These are phyloP conservation scores for Veloboletus limbatus DNA, from an alignment of 1,284 basidiomycete genomes.

Conservation along the genomic window DNA sequence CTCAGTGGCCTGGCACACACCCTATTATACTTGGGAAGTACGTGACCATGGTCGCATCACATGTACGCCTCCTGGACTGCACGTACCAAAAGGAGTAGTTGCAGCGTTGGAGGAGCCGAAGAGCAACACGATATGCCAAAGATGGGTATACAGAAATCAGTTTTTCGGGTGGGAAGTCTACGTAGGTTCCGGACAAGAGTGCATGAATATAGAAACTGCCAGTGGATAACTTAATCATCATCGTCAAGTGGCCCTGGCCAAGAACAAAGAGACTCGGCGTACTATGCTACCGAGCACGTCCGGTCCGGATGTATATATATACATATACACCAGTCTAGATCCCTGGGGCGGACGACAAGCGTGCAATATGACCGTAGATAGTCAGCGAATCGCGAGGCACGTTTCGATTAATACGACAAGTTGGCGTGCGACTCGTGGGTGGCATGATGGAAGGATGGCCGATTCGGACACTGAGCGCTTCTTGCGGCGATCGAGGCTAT, in stretches of 20 bases:
- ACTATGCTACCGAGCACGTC: not conserved
- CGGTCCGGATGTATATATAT: not conserved
- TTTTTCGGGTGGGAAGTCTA: not conserved
- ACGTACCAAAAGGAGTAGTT: not conserved
- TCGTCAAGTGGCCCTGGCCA: not conserved
- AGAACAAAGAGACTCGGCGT: not conserved
- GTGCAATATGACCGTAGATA: constrained; percentile 10
- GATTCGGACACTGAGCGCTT: not conserved
- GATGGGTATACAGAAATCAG: constrained; percentile 3
- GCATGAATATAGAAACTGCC: not conserved
- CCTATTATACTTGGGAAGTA: not conserved
- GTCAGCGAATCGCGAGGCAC: not conserved
- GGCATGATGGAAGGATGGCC: constrained; percentile 3
- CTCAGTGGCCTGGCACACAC: no score
- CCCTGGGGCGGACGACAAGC: not conserved
- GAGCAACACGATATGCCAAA: not conserved
- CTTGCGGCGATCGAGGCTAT: not conserved
- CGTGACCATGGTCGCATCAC: not conserved
- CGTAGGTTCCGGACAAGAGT: not conserved
- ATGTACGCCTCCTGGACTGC: not conserved
- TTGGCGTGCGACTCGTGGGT: constrained; percentile 15
- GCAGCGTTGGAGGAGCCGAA: not conserved
- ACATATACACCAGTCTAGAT: not conserved
- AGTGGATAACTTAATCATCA: not conserved
- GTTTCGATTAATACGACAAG: constrained; percentile 7